Percentiles rank a stretch among this genome's conserved stretches.
Conservation (phyloP, 1,284 basidiomycete species). For the Tremellales sp. region DNA sequence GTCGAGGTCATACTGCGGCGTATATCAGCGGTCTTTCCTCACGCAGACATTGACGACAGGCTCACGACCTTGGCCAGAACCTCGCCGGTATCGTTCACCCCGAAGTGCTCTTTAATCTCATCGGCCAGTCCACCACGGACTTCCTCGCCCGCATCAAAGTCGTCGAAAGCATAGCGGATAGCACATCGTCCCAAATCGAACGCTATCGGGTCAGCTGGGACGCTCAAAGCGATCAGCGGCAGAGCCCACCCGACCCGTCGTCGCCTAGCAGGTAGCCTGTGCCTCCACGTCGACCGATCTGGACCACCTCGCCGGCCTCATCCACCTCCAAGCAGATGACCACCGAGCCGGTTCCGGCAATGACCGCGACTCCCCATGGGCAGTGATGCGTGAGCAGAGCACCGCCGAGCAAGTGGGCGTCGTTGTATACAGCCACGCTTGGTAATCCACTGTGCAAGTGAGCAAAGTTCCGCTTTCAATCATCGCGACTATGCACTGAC, state of each 20-base stretch:
- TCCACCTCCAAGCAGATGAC: slow-evolving; percentile 25
- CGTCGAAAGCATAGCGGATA: slow-evolving; percentile 23
- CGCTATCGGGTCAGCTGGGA: slow-evolving; percentile 5
- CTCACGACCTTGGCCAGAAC: slow-evolving; percentile 30
- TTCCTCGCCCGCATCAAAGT: slow-evolving; percentile 26
- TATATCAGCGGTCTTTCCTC: not conserved
- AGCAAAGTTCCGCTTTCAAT: not conserved
- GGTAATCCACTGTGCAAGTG: slow-evolving; percentile 1
- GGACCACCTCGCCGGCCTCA: slow-evolving; percentile 14
- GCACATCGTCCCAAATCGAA: slow-evolving; percentile 35
- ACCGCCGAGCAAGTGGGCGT: slow-evolving; percentile 36
- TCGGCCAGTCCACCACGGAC: slow-evolving; percentile 15
- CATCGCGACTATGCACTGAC: slow-evolving; percentile 8
- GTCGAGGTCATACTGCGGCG: slow-evolving; percentile 38
- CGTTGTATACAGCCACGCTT: slow-evolving; percentile 26
- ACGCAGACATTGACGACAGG: not conserved
- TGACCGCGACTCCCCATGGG: slow-evolving; percentile 39
- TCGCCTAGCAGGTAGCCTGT: slow-evolving; percentile 39
- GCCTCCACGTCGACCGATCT: slow-evolving; percentile 30
- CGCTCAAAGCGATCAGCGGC: not conserved
- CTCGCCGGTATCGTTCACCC: slow-evolving; percentile 22
- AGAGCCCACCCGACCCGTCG: slow-evolving; percentile 31
- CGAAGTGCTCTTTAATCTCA: slow-evolving; percentile 24
- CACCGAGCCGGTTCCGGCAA: slow-evolving; percentile 37
- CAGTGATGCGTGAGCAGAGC: slow-evolving; percentile 21